Percentiles rank a stretch among this genome's conserved stretches.
Conservation (phyloP, 2,329 filamentous ascomycete genomes). For the Zasmidium citrigriseum region DNA sequence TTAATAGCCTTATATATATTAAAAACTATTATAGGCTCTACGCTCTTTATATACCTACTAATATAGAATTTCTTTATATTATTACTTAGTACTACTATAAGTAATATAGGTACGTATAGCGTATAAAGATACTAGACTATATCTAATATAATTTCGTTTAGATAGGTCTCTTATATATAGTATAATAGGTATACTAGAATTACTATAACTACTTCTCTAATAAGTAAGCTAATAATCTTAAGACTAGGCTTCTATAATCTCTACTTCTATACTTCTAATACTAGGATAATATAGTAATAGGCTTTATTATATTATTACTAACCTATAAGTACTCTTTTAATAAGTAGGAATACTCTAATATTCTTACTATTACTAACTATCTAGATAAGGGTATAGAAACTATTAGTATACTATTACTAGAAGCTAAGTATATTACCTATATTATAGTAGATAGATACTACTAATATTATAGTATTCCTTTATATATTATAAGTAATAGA, state of each 20-base stretch:
- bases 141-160: background rate
- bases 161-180: no score
- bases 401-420: no score
- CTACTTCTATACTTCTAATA: background rate
- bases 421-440: no score
- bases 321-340: background rate
- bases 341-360: background rate
- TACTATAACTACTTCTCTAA: no score
- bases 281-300: background rate
- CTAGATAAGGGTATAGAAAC: no score
- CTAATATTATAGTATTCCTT: no score
- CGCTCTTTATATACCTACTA: constrained; percentile 23
- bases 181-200: no score
- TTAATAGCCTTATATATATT: no score
- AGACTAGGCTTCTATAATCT: background rate
- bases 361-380: background rate
- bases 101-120: constrained; percentile 26
- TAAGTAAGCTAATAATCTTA: background rate
- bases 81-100: constrained; percentile 28
- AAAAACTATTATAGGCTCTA: constrained; percentile 24
- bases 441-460: no score
- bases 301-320: background rate
- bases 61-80: constrained; percentile 32
- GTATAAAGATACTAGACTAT: constrained; percentile 21
- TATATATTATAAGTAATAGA: no score